phyloP scores from a whole-genome alignment of 306 rosid species.

The Cajanus cajan region DNA sequence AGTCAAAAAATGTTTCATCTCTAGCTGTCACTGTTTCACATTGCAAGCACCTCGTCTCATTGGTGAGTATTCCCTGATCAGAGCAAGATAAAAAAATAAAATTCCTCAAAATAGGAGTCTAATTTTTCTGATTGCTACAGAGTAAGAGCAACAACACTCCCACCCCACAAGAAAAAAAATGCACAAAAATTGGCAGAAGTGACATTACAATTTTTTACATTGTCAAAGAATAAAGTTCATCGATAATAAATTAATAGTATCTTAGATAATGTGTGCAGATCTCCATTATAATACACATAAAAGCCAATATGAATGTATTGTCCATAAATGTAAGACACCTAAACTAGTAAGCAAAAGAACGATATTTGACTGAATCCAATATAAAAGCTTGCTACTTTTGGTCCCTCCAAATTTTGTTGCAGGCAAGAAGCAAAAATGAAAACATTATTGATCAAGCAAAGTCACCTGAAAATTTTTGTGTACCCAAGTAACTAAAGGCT shows the following conservation, averaged over 20 bases:
- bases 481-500: slow-evolving; percentile 96
- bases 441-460: slow-evolving; percentile 31
- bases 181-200: not conserved
- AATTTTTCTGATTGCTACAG: not conserved
- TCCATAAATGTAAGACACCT: slow-evolving; percentile 23
- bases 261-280: slow-evolving; percentile 8
- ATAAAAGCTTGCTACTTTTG: slow-evolving; percentile 4
- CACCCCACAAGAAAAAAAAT: not conserved
- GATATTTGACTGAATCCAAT: not conserved
- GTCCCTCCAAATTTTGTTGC: slow-evolving; percentile 16
- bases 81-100: slow-evolving; percentile 40
- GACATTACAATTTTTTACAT: slow-evolving; percentile 9
- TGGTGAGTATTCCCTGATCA: slow-evolving; percentile 95
- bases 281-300: slow-evolving; percentile 8
- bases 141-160: not conserved
- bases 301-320: slow-evolving; percentile 23
- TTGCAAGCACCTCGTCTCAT: slow-evolving; percentile 96
- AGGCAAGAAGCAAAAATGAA: slow-evolving; percentile 18
- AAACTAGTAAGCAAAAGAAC: not conserved
- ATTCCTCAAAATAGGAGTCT: slow-evolving; percentile 22
- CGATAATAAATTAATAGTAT: not conserved
- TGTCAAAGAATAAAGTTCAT: slow-evolving; percentile 1
- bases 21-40: slow-evolving; percentile 98
- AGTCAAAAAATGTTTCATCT: slow-evolving; percentile 94
- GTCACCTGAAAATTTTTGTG: slow-evolving; percentile 98